Percentiles rank a stretch among this genome's conserved stretches.
Evolutionary conservation across 345 rosid species (phyloP).

Genomic region (Laguncularia racemosa): DNA sequence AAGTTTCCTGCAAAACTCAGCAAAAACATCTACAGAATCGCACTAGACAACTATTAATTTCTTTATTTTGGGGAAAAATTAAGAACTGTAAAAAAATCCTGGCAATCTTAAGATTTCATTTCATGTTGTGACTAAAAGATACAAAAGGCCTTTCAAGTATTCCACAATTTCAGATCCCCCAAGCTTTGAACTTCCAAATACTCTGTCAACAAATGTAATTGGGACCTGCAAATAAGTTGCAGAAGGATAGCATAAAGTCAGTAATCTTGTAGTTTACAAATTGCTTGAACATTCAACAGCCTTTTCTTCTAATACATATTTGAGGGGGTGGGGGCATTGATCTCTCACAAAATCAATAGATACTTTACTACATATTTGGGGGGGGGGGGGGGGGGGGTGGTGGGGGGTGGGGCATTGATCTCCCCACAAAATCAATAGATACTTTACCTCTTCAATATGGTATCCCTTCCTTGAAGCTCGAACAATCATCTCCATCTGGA

Average conservation of each 20-base stretch:
- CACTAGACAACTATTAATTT: too few relatives aligned
- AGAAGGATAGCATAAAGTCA: not conserved
- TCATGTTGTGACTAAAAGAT: slow-evolving; percentile 79
- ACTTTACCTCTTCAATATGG: slow-evolving; percentile 81
- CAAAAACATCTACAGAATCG: not conserved
- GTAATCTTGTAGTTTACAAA: not conserved
- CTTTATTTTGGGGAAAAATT: too few relatives aligned
- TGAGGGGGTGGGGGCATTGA: too few relatives aligned
- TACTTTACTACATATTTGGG: too few relatives aligned
- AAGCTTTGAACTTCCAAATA: slow-evolving; percentile 92
- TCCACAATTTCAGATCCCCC: slow-evolving; percentile 98
- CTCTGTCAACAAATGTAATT: slow-evolving; percentile 86
- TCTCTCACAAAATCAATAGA: too few relatives aligned
- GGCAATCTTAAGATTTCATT: not conserved
- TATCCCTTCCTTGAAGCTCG: slow-evolving; percentile 87
- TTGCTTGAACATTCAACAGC: not conserved
- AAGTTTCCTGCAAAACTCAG: not conserved
- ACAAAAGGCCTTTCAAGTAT: slow-evolving; percentile 80
- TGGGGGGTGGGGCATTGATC: not conserved
- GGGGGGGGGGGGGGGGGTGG: too few relatives aligned
- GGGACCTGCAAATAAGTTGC: slow-evolving; percentile 59
- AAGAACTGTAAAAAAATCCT: not conserved
- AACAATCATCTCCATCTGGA: slow-evolving; percentile 99
- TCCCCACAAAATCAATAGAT: slow-evolving; percentile 2
- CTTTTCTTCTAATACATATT: not conserved